A percentile compares a stretch with the other conserved stretches of the same genome.
Evolutionary conservation across 1,284 basidiomycete species (phyloP).

Genomic region (Puccinia novopanici): DNA sequence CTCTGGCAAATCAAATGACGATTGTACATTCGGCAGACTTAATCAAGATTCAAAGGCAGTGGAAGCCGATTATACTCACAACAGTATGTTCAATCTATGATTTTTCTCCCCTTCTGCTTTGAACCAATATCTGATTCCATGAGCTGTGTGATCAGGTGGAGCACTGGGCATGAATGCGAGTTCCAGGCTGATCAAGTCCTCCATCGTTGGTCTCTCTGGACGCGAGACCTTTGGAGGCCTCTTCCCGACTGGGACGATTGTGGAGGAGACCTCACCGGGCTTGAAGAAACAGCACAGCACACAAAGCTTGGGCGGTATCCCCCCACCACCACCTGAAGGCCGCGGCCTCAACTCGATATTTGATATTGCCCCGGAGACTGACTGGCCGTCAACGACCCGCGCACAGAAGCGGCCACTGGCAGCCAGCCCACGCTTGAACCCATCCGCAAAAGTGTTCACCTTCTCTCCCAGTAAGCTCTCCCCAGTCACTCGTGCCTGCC

Average conservation of each 20-base stretch:
- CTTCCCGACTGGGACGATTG: neutral
- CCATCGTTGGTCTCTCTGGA: neutral
- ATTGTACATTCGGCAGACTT: neutral
- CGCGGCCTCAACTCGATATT: conserved; percentile 16
- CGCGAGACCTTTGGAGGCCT: neutral
- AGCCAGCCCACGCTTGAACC: neutral
- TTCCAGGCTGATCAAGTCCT: neutral
- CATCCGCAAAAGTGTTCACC: conserved; percentile 20
- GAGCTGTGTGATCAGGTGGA: neutral
- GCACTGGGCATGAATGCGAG: neutral
- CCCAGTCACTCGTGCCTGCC: neutral
- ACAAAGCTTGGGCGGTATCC: conserved; percentile 32
- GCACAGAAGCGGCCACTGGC: neutral
- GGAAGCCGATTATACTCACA: neutral
- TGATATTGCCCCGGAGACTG: conserved; percentile 2
- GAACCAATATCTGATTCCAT: neutral
- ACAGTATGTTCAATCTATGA: neutral
- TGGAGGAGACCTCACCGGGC: neutral
- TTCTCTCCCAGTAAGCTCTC: neutral
- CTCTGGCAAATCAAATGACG: neutral
- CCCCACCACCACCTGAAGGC: neutral
- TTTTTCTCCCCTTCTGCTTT: too few species aligned
- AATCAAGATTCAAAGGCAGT: neutral
- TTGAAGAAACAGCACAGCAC: conserved; percentile 9
- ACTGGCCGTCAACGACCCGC: neutral